Percentiles rank a stretch among this genome's conserved stretches.
Conservation (phyloP, 306 rosid species). For the Medicago truncatula region MtrunA17r5.0-ANR NC_053045.1:58828501-58829000, state of each 20-base stretch:
- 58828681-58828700: not conserved
- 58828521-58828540: not conserved
- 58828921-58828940: conserved; percentile 14
- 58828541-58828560: not conserved
- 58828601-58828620: not conserved
- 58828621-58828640: not conserved
- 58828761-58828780: not conserved
- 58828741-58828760: not conserved
- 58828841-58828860: not conserved
- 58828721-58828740: not conserved
- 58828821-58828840: not conserved
- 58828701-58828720: not conserved
- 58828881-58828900: not conserved
- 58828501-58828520: not conserved
- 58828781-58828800: not conserved
- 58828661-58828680: not conserved
- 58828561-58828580: not conserved
- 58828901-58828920: not conserved
- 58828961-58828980: conserved; percentile 10
- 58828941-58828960: not conserved
- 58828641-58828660: not conserved
- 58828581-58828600: not conserved
- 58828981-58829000: not conserved
- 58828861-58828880: not conserved
- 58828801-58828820: not conserved